Percentiles rank a stretch among this genome's conserved stretches.
phyloP scores from a whole-genome alignment of 805 yeast species.

The Sugiyamaella floridensis region DNA sequence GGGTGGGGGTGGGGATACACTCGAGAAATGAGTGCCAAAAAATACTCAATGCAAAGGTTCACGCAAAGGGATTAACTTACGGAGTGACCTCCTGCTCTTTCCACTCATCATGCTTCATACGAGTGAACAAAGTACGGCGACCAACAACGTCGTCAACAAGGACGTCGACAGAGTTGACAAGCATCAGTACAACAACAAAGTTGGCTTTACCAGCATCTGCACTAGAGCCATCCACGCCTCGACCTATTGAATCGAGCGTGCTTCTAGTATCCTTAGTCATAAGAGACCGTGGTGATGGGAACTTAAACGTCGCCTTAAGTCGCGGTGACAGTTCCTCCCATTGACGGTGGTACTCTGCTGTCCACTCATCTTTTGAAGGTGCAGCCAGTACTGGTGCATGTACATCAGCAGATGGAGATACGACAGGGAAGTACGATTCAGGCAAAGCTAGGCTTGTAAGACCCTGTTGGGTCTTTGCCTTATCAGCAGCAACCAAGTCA shows the following conservation, averaged over 20 bases:
- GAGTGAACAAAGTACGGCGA: slow-evolving; percentile 45
- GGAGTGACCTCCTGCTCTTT: slow-evolving; percentile 75
- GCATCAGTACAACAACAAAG: slow-evolving; percentile 62
- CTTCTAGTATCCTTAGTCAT: slow-evolving; percentile 50
- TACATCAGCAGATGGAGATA: slow-evolving; percentile 14
- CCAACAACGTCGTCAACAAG: slow-evolving; percentile 50
- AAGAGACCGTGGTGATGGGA: slow-evolving; percentile 63
- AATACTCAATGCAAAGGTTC: too few relatives aligned
- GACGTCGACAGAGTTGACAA: slow-evolving; percentile 64
- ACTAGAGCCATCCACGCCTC: slow-evolving; percentile 76
- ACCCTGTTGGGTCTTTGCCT: not conserved
- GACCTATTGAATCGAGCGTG: slow-evolving; percentile 58
- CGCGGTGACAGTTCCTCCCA: slow-evolving; percentile 57
- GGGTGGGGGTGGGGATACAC: too few relatives aligned
- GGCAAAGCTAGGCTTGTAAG: slow-evolving; percentile 8
- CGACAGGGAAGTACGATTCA: slow-evolving; percentile 14
- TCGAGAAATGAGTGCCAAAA: too few relatives aligned
- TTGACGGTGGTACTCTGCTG: slow-evolving; percentile 50
- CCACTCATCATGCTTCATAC: slow-evolving; percentile 60
- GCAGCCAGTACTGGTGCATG: slow-evolving; percentile 25
- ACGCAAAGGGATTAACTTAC: slow-evolving; percentile 1
- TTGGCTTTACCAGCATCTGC: slow-evolving; percentile 56
- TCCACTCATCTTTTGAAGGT: slow-evolving; percentile 61
- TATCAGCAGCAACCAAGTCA: not conserved
- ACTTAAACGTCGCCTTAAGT: slow-evolving; percentile 59